Conservation (phyloP, 1,139 yeast species). For the Sugiyamaella japonica region DNA sequence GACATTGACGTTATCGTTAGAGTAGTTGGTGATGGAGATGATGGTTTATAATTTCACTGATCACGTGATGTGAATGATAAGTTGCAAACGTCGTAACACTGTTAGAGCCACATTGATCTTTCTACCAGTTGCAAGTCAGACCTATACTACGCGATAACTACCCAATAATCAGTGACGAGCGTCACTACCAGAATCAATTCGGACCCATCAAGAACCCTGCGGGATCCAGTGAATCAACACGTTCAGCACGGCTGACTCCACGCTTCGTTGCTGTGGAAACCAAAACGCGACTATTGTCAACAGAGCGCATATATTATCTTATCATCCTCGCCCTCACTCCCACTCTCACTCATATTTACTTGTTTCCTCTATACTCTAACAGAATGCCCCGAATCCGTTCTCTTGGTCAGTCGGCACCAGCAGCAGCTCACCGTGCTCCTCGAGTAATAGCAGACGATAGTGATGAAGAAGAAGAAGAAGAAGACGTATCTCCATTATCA, state of each 20-base stretch:
- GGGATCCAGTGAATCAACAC: background rate
- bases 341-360: background rate
- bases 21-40: too few relatives aligned
- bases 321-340: background rate
- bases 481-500: background rate
- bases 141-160: too few relatives aligned
- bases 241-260: background rate
- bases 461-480: slow-evolving; percentile 3
- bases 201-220: background rate
- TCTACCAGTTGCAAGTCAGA: too few relatives aligned
- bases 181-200: too few relatives aligned
- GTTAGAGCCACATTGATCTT: too few relatives aligned
- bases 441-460: slow-evolving; percentile 6
- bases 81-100: too few relatives aligned
- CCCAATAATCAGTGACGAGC: too few relatives aligned
- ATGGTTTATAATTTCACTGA: too few relatives aligned
- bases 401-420: background rate
- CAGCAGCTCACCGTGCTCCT: slow-evolving; percentile 5
- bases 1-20: slow-evolving; percentile 15
- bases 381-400: slow-evolving; percentile 9
- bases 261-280: slow-evolving; percentile 9
- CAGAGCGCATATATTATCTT: background rate
- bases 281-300: slow-evolving; percentile 8
- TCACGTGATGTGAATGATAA: too few relatives aligned
- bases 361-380: background rate